Evolutionary conservation across 1,284 basidiomycete genomes (phyloP), one percentile per base, ranked within the genome.

Genomic region (Leccinum fuscescens): DNA sequence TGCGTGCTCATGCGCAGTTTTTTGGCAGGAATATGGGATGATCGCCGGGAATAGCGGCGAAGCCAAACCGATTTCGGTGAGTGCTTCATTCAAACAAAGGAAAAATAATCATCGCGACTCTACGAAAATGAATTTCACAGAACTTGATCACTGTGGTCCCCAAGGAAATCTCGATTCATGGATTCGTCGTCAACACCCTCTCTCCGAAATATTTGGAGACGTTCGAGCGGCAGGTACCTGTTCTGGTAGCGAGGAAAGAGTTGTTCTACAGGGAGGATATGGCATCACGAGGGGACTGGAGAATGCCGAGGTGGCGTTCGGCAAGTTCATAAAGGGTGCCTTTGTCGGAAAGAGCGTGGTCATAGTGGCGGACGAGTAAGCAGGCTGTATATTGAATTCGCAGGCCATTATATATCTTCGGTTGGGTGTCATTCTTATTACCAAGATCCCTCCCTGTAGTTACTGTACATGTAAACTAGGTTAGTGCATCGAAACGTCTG

Each of bases 11-110:
- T n/a, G 5, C 33, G 58, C 8, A 4, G 6, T 4, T 49, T 15
- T 3, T 6, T 24, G 27, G 3, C 22, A 69, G 67, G 60, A 61
- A 33, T 69, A 66, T 6, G 69, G 66, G 2, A 68, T 67, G 67
- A 54, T 67, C 27, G 2, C 59, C 3, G 20, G 8, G 0, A 66
- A 63, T 51, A 17, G 9, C 2, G 51, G 54, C 9, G 22, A 22
- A 3, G 20, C 6, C 15, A 12, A 61, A 12, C 50, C 67, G 6
- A 20, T 57, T 55, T 11, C 12, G 39, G 65, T 67, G 2, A 37
- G 67, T 62, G 8, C 1, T 20, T 15, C 49, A 6, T 39, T 35
- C 37, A 12, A 3, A 37, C 8, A 24, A 27, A 3, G 9, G 14
- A n/a, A 37, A 24, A 37, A 4, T 0, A 49, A 24, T 14, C 5